A percentile compares a stretch with the other conserved stretches of the same genome.
phyloP scores from a whole-genome alignment of 2,329 filamentous ascomycete species.

The Cercospora beticola region DNA sequence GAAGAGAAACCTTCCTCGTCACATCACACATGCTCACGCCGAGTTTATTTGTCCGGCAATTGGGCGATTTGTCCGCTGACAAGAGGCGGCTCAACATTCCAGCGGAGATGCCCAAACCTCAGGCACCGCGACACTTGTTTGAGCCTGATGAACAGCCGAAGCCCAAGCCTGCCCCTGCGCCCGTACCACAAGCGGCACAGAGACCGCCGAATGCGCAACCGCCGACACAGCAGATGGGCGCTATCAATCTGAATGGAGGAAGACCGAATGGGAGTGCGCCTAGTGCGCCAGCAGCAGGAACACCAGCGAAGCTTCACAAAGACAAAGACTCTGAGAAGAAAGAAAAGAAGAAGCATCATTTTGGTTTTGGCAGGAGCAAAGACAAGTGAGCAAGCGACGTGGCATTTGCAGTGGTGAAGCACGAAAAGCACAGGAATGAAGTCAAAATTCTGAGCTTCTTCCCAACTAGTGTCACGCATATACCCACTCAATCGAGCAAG shows the following conservation, averaged over 20 bases:
- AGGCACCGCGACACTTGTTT: slow-evolving; percentile 81
- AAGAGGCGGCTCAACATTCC: slow-evolving; percentile 77
- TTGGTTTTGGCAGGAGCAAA: slow-evolving; percentile 35
- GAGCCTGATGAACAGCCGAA: slow-evolving; percentile 64
- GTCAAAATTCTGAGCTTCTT: too few species aligned
- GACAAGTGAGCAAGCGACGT: background rate
- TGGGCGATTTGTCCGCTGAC: slow-evolving; percentile 75
- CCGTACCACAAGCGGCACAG: slow-evolving; percentile 19
- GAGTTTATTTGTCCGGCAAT: slow-evolving; percentile 75
- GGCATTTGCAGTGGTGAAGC: too few species aligned
- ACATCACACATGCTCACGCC: slow-evolving; percentile 94
- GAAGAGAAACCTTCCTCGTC: slow-evolving; percentile 80
- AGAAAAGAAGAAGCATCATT: slow-evolving; percentile 39
- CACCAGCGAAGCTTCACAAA: slow-evolving; percentile 55
- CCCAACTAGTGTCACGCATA: too few species aligned
- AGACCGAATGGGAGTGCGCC: slow-evolving; percentile 23
- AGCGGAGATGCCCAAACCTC: slow-evolving; percentile 73
- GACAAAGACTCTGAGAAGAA: slow-evolving; percentile 61
- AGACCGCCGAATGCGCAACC: slow-evolving; percentile 37
- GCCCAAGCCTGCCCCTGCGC: slow-evolving; percentile 48
- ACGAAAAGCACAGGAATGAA: too few species aligned
- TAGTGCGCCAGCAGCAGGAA: slow-evolving; percentile 22
- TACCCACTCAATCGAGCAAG: background rate
- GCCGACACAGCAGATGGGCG: slow-evolving; percentile 57
- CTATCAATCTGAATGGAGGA: slow-evolving; percentile 51